These are phyloP conservation scores for Stagonosporopsis rhizophila DNA, from an alignment of 2,329 filamentous ascomycete species.

Conservation along the genomic window DNA sequence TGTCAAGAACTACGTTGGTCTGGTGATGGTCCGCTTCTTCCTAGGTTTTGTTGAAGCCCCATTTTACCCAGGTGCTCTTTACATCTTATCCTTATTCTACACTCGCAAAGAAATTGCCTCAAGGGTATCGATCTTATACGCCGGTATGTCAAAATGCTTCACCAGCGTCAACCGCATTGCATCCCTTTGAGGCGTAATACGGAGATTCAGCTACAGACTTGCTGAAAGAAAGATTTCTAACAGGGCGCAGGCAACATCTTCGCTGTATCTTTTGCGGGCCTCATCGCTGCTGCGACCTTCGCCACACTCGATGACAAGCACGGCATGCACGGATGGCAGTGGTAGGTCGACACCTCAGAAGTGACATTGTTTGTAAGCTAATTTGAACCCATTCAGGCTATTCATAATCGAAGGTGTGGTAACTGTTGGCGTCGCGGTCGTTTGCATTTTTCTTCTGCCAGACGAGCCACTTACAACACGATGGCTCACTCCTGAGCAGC, in stretches of 20 bases:
- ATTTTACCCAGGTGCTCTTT: constrained; percentile 67
- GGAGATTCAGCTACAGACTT: too few relatives aligned
- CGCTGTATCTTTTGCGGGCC: constrained; percentile 22
- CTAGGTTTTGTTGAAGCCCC: constrained; percentile 42
- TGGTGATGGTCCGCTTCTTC: constrained; percentile 40
- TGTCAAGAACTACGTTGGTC: constrained; percentile 36
- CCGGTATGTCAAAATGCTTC: constrained; percentile 6
- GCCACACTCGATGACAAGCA: constrained; percentile 24
- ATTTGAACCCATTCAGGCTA: constrained; percentile 6
- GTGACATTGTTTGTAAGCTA: neutral
- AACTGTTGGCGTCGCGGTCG: constrained; percentile 38
- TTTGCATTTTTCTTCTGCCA: constrained; percentile 51
- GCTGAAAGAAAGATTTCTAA: neutral
- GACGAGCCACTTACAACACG: constrained; percentile 46
- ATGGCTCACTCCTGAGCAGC: constrained; percentile 56
- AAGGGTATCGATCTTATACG: constrained; percentile 18
- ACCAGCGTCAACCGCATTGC: too few relatives aligned
- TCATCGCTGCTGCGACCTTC: constrained; percentile 29
- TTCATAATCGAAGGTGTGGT: constrained; percentile 37
- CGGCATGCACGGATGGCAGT: constrained; percentile 29
- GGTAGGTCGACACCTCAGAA: neutral
- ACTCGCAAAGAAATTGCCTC: constrained; percentile 58
- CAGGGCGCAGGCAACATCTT: constrained; percentile 18
- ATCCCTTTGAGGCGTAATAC: too few relatives aligned
- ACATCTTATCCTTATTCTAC: constrained; percentile 70